Evolutionary conservation across 2,329 filamentous ascomycete genomes (phyloP).

Genomic region (Cercospora zeae-maydis): DNA sequence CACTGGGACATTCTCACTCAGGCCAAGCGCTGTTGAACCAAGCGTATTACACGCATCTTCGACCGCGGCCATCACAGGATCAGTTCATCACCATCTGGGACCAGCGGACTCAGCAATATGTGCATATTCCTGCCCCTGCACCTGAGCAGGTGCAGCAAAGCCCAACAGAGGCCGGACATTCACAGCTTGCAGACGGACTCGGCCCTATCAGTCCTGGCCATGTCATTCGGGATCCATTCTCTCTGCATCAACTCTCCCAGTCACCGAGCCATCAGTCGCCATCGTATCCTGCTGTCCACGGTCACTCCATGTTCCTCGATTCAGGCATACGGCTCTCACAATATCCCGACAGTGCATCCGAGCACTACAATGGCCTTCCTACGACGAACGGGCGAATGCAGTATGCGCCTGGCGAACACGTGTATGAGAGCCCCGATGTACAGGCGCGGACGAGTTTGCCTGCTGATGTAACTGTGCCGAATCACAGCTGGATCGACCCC

Average conservation of each 20-base stretch:
- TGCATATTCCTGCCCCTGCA: constrained; percentile 11
- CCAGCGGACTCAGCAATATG: constrained; percentile 15
- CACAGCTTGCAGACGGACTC: not conserved
- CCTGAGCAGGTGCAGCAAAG: constrained; percentile 8
- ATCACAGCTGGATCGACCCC: not conserved
- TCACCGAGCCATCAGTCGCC: not conserved
- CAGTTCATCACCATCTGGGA: constrained; percentile 17
- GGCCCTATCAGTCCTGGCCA: constrained; percentile 13
- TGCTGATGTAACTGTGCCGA: not conserved
- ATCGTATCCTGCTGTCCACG: not conserved
- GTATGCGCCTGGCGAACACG: not conserved
- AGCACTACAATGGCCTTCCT: not conserved
- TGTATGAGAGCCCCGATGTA: not conserved
- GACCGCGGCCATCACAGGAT: constrained; percentile 13
- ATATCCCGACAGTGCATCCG: not conserved
- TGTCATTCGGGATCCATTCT: constrained; percentile 10
- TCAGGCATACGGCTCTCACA: not conserved
- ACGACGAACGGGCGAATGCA: not conserved
- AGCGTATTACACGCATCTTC: constrained; percentile 15
- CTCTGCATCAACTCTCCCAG: not conserved
- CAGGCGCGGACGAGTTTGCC: not conserved
- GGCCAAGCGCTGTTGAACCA: constrained; percentile 9
- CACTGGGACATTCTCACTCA: not conserved
- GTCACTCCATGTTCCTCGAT: not conserved
- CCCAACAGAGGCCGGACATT: not conserved